Percentiles rank a stretch among this genome's conserved stretches.
Conservation (phyloP, 2,329 filamentous ascomycete species). For the Massarina eburnea region DNA sequence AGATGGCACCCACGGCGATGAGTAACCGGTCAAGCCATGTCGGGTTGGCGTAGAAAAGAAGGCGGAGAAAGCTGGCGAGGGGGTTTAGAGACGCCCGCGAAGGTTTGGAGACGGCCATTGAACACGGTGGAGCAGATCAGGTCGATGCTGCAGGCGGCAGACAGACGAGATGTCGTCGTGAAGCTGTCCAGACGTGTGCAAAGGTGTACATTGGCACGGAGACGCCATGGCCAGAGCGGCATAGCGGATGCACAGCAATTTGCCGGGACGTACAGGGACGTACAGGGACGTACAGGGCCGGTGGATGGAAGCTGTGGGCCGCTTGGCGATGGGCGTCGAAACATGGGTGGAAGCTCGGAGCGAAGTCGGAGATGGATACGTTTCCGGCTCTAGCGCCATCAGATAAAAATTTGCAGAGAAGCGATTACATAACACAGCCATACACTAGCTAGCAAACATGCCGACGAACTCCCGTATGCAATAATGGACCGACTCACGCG, state of each 20-base stretch:
- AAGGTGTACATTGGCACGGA: slow-evolving; percentile 21
- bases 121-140: slow-evolving; percentile 13
- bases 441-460: background rate
- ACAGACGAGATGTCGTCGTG: slow-evolving; percentile 18
- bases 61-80: slow-evolving; percentile 35
- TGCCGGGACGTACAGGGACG: slow-evolving; percentile 9
- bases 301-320: slow-evolving; percentile 17
- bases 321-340: slow-evolving; percentile 13
- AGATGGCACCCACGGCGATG: slow-evolving; percentile 42
- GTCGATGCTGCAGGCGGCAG: slow-evolving; percentile 12
- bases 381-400: slow-evolving; percentile 18
- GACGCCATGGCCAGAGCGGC: slow-evolving; percentile 25
- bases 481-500: no score
- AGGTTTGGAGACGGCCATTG: slow-evolving; percentile 32
- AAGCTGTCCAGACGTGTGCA: slow-evolving; percentile 20
- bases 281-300: no score
- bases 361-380: slow-evolving; percentile 21
- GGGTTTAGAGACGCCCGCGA: slow-evolving; percentile 29
- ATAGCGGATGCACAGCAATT: slow-evolving; percentile 16
- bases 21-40: slow-evolving; percentile 43
- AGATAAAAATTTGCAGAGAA: slow-evolving; percentile 35
- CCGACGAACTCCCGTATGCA: background rate
- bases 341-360: slow-evolving; percentile 9
- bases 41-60: slow-evolving; percentile 40
- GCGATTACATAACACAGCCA: slow-evolving; percentile 15